These are phyloP conservation scores for Chaetomiaceae sp. DNA, from an alignment of 2,329 filamentous ascomycete species.

Conservation along the genomic window DNA sequence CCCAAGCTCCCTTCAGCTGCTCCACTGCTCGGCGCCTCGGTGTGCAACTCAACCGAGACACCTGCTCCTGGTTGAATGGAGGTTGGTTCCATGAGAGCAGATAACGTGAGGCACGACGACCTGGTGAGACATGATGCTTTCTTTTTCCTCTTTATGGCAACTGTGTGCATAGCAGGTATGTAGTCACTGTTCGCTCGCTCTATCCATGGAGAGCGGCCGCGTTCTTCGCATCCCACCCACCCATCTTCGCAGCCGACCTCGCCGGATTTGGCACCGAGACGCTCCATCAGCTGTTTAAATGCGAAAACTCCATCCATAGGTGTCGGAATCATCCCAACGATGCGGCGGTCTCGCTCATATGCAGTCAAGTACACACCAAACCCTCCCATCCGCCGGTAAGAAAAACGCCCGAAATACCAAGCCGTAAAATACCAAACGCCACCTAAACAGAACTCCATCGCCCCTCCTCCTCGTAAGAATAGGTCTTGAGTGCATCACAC, in stretches of 20 bases:
- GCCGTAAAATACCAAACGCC: neutral
- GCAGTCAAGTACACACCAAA: slow-evolving; percentile 10
- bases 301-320: slow-evolving; percentile 2
- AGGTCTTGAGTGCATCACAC: slow-evolving; percentile 43
- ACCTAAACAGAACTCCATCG: neutral
- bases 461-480: too few species aligned
- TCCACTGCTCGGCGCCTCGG: neutral
- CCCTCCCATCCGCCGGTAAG: slow-evolving; percentile 8
- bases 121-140: too few species aligned
- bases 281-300: neutral
- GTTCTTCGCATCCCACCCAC: too few species aligned
- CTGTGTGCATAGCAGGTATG: too few species aligned
- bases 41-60: neutral
- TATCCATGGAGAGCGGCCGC: too few species aligned
- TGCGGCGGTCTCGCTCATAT: slow-evolving; percentile 6
- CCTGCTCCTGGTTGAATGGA: neutral
- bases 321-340: neutral
- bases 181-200: too few species aligned
- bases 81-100: neutral
- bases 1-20: slow-evolving; percentile 9
- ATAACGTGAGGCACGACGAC: too few species aligned
- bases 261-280: neutral
- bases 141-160: too few species aligned
- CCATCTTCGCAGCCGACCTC: too few species aligned
- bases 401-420: slow-evolving; percentile 21